phyloP scores from a whole-genome alignment of 164 flowering plant species.

The Kalanchoe fedtschenkoi region DNA sequence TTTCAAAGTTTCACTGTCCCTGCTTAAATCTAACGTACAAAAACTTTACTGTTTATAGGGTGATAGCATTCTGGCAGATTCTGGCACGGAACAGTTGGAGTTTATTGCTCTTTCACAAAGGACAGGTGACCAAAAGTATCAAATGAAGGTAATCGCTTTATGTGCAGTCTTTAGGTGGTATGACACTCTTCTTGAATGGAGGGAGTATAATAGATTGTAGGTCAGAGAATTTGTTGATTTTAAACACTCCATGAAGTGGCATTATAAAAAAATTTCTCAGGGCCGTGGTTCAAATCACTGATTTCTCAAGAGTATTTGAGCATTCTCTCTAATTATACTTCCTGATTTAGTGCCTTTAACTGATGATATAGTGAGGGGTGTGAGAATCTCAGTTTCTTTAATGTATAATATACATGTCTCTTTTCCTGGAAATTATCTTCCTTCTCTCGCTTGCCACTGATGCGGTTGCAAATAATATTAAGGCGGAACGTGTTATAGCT shows the following conservation, averaged over 20 bases:
- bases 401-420: neutral
- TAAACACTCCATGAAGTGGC: neutral
- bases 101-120: conserved; percentile 96
- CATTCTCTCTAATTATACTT: neutral
- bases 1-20: too few species aligned
- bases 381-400: neutral
- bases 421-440: neutral
- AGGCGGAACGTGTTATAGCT: conserved; percentile 77
- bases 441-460: neutral
- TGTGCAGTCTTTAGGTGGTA: neutral
- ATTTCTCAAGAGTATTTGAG: too few species aligned
- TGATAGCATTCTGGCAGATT: conserved; percentile 86
- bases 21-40: too few species aligned
- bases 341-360: too few species aligned
- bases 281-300: too few species aligned
- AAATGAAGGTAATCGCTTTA: conserved; percentile 47
- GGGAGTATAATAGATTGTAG: neutral
- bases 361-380: neutral
- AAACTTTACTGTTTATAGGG: conserved; percentile 33
- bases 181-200: neutral
- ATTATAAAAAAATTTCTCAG: too few species aligned
- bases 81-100: conserved; percentile 98
- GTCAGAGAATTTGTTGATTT: neutral
- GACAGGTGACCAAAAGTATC: conserved; percentile 88
- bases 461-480: neutral